phyloP scores from a whole-genome alignment of 2,329 filamentous ascomycete genomes.

The Pseudomassariella vexata region DNA sequence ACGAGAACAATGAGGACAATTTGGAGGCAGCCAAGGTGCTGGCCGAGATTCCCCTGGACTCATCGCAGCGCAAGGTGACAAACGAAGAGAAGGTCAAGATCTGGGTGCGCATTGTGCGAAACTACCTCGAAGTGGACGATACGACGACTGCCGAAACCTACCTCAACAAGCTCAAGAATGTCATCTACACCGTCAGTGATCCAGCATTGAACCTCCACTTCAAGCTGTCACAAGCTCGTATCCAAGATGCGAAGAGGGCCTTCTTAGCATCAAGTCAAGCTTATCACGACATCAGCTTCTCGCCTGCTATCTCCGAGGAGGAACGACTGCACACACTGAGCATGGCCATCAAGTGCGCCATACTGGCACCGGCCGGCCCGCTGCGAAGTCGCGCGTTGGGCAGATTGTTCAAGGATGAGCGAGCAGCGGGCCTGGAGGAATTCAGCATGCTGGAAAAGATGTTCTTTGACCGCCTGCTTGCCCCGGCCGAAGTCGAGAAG shows the following conservation, averaged over 20 bases:
- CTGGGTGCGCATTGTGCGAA: slow-evolving; percentile 91
- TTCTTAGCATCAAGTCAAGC: slow-evolving; percentile 84
- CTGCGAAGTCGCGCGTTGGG: slow-evolving; percentile 73
- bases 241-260: slow-evolving; percentile 82
- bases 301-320: slow-evolving; percentile 71
- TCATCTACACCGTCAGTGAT: slow-evolving; percentile 74
- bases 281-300: slow-evolving; percentile 83
- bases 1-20: slow-evolving; percentile 80
- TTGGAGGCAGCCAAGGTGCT: slow-evolving; percentile 70
- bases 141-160: slow-evolving; percentile 78
- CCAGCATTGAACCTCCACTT: slow-evolving; percentile 76
- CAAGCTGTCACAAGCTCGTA: slow-evolving; percentile 84
- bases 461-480: slow-evolving; percentile 83
- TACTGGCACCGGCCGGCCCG: slow-evolving; percentile 87
- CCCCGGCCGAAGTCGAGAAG: slow-evolving; percentile 73
- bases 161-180: slow-evolving; percentile 91
- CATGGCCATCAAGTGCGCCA: slow-evolving; percentile 85
- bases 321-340: slow-evolving; percentile 80
- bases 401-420: slow-evolving; percentile 89
- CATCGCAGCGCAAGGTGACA: slow-evolving; percentile 76
- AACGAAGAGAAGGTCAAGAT: slow-evolving; percentile 77
- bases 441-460: slow-evolving; percentile 94
- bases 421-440: slow-evolving; percentile 68
- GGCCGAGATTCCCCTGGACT: slow-evolving; percentile 81
- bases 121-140: slow-evolving; percentile 92